A percentile compares a stretch with the other conserved stretches of the same genome.
Evolutionary conservation across 202 grass and related monocot genomes (phyloP).

Genomic region (Hordeum pubiflorum): DNA sequence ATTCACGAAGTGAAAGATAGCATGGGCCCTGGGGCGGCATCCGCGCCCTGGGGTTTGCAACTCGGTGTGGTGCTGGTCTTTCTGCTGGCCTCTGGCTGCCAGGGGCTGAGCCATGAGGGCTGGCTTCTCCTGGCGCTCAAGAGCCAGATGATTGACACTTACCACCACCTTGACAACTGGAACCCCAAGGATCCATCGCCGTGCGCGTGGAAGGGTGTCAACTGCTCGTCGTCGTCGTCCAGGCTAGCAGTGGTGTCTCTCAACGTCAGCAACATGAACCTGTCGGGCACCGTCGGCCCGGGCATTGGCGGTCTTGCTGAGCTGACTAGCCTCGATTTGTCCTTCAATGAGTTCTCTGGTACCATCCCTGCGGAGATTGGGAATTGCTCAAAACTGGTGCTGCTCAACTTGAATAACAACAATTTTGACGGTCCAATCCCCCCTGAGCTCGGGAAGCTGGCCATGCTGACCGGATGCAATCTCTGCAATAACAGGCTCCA

Average conservation of each 20-base stretch:
- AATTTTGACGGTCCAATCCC: constrained; percentile 52
- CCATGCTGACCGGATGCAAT: constrained; percentile 49
- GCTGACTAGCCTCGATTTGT: constrained; percentile 58
- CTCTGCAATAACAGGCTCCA: constrained; percentile 85
- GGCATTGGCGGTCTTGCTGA: constrained; percentile 57
- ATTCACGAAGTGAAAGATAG: not conserved
- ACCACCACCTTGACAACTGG: constrained; percentile 67
- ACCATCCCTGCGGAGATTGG: constrained; percentile 61
- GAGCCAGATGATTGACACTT: constrained; percentile 48
- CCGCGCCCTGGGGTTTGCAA: constrained; percentile 18
- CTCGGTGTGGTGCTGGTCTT: constrained; percentile 39
- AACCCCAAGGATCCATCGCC: constrained; percentile 37
- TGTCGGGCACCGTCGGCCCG: constrained; percentile 56
- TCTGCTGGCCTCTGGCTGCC: constrained; percentile 36
- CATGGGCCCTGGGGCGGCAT: constrained; percentile 24
- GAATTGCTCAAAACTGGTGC: constrained; percentile 46
- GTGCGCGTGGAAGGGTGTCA: constrained; percentile 75
- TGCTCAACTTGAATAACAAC: constrained; percentile 72
- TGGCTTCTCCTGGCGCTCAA: constrained; percentile 63
- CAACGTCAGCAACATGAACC: constrained; percentile 60
- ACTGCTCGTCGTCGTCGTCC: constrained; percentile 39
- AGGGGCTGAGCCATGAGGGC: constrained; percentile 62
- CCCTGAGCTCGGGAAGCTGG: constrained; percentile 56
- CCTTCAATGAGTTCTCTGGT: constrained; percentile 69
- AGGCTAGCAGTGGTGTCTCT: constrained; percentile 43